Conservation (phyloP, 306 rosid species). For the Cyclanthera cordifolia region DNA sequence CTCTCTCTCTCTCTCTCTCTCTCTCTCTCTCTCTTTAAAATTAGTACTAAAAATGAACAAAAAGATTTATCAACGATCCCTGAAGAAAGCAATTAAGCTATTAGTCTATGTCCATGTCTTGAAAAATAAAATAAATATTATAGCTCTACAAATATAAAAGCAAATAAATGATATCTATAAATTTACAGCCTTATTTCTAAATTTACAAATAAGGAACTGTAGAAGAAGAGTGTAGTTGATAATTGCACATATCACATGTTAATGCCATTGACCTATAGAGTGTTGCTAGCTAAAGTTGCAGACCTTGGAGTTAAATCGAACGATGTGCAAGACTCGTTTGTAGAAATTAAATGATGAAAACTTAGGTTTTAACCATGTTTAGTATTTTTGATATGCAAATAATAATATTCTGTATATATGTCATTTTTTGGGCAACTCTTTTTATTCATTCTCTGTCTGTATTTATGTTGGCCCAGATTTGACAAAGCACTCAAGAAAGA, state of each 20-base stretch:
- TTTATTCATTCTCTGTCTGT: constrained; percentile 7
- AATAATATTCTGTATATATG: neutral
- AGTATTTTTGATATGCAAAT: neutral
- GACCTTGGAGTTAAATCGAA: neutral
- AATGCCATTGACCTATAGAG: neutral
- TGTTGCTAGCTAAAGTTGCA: neutral
- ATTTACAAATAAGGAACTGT: neutral
- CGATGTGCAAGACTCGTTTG: neutral
- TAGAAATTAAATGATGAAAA: neutral
- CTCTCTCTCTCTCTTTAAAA: no score
- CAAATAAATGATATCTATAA: neutral
- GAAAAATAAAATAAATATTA: neutral
- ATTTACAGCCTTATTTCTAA: neutral
- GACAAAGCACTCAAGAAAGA: constrained; percentile 66
- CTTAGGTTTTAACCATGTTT: neutral
- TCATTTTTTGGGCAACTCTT: neutral
- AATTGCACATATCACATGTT: neutral
- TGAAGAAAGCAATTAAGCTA: neutral
- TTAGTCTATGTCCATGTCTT: neutral
- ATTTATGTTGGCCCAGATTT: constrained; percentile 10
- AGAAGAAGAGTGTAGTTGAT: neutral
- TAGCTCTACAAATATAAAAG: neutral
- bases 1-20: neutral
- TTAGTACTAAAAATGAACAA: neutral
- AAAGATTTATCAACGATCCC: neutral